Evolutionary conservation across 129 eudicot genomes (phyloP).

Genomic region (Scalesia atractyloides): DNA sequence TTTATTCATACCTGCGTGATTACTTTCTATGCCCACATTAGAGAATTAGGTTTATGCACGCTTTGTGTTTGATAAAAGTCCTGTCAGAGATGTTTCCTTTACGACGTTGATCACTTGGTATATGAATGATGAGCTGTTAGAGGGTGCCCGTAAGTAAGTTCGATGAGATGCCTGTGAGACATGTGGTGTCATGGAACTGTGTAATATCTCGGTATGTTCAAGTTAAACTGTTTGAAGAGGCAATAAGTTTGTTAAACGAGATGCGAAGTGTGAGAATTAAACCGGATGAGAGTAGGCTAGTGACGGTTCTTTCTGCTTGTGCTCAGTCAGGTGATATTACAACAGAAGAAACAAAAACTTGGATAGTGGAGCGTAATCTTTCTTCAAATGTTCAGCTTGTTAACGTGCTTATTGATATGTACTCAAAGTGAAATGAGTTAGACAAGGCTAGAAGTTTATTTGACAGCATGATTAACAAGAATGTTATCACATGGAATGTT

Average conservation of each 20-base stretch:
- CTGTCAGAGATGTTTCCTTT: conserved; percentile 58
- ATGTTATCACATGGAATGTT: conserved; percentile 68
- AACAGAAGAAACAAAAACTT: conserved; percentile 51
- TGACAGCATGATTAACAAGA: conserved; percentile 44
- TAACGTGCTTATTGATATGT: conserved; percentile 71
- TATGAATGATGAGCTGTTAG: conserved; percentile 43
- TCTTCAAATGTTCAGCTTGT: conserved; percentile 45
- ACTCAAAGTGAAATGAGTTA: conserved; percentile 67
- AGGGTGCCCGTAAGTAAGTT: conserved; percentile 52
- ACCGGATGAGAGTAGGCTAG: conserved; percentile 60
- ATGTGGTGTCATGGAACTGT: conserved; percentile 72
- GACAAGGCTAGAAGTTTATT: conserved; percentile 59
- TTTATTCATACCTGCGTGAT: conserved; percentile 45
- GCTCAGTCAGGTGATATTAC: conserved; percentile 48
- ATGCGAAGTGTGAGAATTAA: conserved; percentile 51
- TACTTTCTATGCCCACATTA: conserved; percentile 60
- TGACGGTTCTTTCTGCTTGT: conserved; percentile 68
- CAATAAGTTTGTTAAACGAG: conserved; percentile 48
- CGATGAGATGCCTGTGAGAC: conserved; percentile 55
- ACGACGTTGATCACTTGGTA: conserved; percentile 65
- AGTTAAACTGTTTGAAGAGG: conserved; percentile 37
- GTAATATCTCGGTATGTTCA: conserved; percentile 54
- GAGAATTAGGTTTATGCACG: conserved; percentile 54
- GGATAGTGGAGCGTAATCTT: conserved; percentile 43
- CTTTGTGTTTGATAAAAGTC: conserved; percentile 56